These are phyloP conservation scores for Gnomoniopsis sp. DNA, from an alignment of 2,329 filamentous ascomycete species.

Conservation along the genomic window DNA sequence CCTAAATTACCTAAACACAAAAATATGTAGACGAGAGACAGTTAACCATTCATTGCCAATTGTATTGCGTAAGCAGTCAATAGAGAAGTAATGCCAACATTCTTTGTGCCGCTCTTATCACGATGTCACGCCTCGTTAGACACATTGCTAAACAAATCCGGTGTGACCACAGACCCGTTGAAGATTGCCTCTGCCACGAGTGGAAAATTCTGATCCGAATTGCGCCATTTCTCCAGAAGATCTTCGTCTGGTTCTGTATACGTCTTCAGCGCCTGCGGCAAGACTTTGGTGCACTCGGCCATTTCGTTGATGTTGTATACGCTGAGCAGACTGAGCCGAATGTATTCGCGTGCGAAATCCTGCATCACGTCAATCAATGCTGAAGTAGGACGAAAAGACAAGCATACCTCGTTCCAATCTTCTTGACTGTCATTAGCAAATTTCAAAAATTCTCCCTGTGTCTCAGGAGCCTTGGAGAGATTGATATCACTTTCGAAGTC, in stretches of 20 bases:
- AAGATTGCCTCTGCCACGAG: not conserved
- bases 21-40: too few species aligned
- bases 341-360: slow-evolving; percentile 38
- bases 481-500: slow-evolving; percentile 16
- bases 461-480: slow-evolving; percentile 2
- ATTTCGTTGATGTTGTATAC: slow-evolving; percentile 42
- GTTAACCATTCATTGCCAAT: too few species aligned
- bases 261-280: slow-evolving; percentile 19
- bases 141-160: not conserved
- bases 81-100: too few species aligned
- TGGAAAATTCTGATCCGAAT: not conserved
- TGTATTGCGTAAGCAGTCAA: too few species aligned
- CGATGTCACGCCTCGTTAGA: not conserved
- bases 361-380: not conserved
- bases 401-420: slow-evolving; percentile 6
- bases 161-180: not conserved
- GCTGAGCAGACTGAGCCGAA: slow-evolving; percentile 40
- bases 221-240: not conserved
- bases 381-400: not conserved
- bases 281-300: slow-evolving; percentile 39
- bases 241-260: not conserved
- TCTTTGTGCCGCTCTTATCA: too few species aligned
- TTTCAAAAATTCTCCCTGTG: not conserved
- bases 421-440: not conserved
- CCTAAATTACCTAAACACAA: too few species aligned